A percentile compares a stretch with the other conserved stretches of the same genome.
Evolutionary conservation across 2,329 filamentous ascomycete genomes (phyloP).

Genomic region (Xylaria sp.): DNA sequence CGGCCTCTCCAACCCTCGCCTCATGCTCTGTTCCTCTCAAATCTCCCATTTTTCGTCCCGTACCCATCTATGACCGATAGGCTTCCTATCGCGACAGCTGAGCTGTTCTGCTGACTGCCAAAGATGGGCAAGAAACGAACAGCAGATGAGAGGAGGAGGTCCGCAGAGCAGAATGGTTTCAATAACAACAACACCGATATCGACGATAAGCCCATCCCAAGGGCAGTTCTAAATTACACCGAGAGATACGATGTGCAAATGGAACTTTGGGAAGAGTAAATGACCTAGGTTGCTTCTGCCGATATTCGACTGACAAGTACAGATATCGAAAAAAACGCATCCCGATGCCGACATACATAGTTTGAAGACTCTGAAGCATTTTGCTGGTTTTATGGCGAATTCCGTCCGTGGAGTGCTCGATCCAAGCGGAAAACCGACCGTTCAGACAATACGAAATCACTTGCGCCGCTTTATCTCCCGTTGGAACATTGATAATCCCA

Average conservation of each 20-base stretch:
- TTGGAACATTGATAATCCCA: conserved; percentile 5
- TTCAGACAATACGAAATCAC: conserved; percentile 6
- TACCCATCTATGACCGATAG: no score
- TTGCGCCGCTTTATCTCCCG: conserved; percentile 8
- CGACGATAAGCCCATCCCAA: conserved; percentile 1
- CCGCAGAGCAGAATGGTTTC: conserved; percentile 4
- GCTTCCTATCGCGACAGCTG: no score
- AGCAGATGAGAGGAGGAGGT: conserved; percentile 6
- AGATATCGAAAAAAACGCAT: conserved; percentile 3
- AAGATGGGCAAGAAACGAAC: conserved; percentile 5
- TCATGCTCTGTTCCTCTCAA: no score
- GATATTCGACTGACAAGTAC: no score
- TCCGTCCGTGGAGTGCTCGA: conserved; percentile 2
- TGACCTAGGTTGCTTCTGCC: no score
- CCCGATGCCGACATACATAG: neutral
- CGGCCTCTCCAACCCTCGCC: no score
- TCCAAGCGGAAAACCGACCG: conserved; percentile 2
- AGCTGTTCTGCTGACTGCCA: neutral
- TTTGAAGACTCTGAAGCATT: conserved; percentile 8
- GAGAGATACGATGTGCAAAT: no score
- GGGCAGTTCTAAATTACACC: no score
- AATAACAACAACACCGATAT: conserved; percentile 4
- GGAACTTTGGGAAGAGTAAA: no score
- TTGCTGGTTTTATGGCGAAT: conserved; percentile 11
- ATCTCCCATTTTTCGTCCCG: no score